phyloP scores from a whole-genome alignment of 257 asterid species.

The Verbena officinalis region DNA sequence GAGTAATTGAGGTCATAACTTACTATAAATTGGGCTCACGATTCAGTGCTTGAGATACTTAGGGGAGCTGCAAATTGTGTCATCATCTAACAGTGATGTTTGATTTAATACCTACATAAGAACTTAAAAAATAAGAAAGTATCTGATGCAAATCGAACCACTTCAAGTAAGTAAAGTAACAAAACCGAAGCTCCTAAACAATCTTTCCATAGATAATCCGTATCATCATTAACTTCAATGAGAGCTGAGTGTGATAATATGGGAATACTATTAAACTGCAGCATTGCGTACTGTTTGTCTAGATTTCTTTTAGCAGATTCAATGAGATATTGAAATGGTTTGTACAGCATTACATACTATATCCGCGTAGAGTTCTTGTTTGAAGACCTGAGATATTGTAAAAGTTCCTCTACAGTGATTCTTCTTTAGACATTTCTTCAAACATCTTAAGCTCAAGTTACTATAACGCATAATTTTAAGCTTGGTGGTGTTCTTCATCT shows the following conservation, averaged over 20 bases:
- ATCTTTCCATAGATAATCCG: neutral
- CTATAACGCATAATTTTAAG: neutral
- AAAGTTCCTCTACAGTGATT: neutral
- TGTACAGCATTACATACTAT: neutral
- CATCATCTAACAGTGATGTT: neutral
- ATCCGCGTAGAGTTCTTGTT: neutral
- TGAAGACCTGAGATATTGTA: neutral
- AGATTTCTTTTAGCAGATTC: neutral
- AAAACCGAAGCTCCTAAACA: neutral
- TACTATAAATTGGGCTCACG: neutral
- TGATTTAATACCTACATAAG: slow-evolving; percentile 21
- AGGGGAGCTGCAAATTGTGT: neutral
- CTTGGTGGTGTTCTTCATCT: neutral
- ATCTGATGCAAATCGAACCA: neutral
- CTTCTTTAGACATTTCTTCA: slow-evolving; percentile 17
- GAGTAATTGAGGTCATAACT: slow-evolving; percentile 45
- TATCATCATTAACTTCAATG: neutral
- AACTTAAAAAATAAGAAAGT: neutral
- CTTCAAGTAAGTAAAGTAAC: neutral
- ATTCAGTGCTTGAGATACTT: slow-evolving; percentile 12
- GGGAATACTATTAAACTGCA: neutral
- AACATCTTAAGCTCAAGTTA: slow-evolving; percentile 21
- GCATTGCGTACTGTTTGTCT: neutral
- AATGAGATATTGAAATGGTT: neutral
- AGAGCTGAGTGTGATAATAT: neutral